phyloP scores from a whole-genome alignment of 2,329 filamentous ascomycete species.

The Phaeosphaeriaceae sp. region DNA sequence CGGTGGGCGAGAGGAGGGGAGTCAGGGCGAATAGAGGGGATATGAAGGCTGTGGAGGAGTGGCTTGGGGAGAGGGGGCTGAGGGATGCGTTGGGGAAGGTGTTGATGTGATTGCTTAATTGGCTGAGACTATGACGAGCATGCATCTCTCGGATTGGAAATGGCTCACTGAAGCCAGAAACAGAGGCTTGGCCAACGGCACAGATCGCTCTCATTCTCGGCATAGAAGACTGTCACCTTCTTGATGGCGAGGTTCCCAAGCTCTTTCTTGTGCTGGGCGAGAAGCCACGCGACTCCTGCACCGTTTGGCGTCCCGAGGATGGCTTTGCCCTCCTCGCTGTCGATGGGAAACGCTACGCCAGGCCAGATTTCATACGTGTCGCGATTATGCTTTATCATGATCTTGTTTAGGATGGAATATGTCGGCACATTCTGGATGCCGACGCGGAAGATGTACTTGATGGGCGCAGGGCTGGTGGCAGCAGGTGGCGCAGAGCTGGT shows the following conservation, averaged over 20 bases:
- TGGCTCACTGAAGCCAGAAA: constrained; percentile 2
- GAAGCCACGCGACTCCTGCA: constrained; percentile 5
- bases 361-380: constrained; percentile 1
- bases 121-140: too few relatives aligned
- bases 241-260: constrained; percentile 2
- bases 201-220: not conserved
- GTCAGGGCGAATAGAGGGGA: constrained; percentile 60
- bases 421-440: constrained; percentile 7
- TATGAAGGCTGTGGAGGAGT: constrained; percentile 61
- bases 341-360: constrained; percentile 5
- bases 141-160: too few relatives aligned
- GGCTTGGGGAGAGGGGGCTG: constrained; percentile 56
- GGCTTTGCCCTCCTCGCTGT: constrained; percentile 16
- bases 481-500: not conserved
- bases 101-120: constrained; percentile 37
- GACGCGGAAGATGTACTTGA: constrained; percentile 10
- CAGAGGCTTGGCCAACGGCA: constrained; percentile 8
- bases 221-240: constrained; percentile 11
- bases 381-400: not conserved
- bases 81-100: constrained; percentile 56
- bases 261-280: constrained; percentile 8
- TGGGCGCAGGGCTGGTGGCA: not conserved
- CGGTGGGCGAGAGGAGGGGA: constrained; percentile 57
- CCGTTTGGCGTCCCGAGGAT: constrained; percentile 18
- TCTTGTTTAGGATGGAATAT: not conserved